These are phyloP conservation scores for Hypoxylon trugodes DNA, from an alignment of 495 filamentous ascomycete species.

Conservation along the genomic window DNA sequence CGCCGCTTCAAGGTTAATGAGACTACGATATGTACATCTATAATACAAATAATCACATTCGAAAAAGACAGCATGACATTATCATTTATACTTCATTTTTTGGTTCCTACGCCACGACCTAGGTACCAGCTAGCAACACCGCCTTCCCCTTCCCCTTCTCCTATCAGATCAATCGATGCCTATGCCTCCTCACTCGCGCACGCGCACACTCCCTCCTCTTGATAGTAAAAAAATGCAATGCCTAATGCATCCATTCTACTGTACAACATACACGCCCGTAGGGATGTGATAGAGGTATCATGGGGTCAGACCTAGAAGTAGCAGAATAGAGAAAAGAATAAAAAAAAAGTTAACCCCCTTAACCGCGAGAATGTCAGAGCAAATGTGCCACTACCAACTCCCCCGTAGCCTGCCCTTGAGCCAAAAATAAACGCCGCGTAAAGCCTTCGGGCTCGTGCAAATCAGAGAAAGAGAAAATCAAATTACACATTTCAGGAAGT, in stretches of 20 bases:
- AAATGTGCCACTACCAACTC: slow-evolving; percentile 13
- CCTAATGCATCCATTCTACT: slow-evolving; percentile 23
- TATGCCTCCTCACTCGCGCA: too few species aligned
- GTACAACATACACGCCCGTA: slow-evolving; percentile 24
- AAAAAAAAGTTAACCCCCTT: background rate
- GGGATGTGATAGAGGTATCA: slow-evolving; percentile 25
- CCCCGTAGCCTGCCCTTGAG: slow-evolving; percentile 10
- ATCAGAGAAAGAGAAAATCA: slow-evolving; percentile 5
- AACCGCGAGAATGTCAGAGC: slow-evolving; percentile 8
- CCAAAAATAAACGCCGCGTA: slow-evolving; percentile 34
- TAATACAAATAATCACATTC: too few species aligned
- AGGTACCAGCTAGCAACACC: too few species aligned
- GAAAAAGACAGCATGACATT: too few species aligned
- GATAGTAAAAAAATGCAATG: slow-evolving; percentile 16
- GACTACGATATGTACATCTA: too few species aligned
- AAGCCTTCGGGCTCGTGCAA: slow-evolving; percentile 7
- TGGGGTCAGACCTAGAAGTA: slow-evolving; percentile 13
- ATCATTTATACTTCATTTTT: too few species aligned
- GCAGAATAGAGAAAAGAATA: background rate
- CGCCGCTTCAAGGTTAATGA: too few species aligned
- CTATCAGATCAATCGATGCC: too few species aligned
- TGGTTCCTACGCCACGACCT: too few species aligned
- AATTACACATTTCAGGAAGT: background rate
- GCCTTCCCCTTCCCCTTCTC: background rate
- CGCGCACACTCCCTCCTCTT: slow-evolving; percentile 7